Base-by-base conservation (phyloP, 2,329 filamentous ascomycete genomes). In the Bipolaris sorokiniana region DNA sequence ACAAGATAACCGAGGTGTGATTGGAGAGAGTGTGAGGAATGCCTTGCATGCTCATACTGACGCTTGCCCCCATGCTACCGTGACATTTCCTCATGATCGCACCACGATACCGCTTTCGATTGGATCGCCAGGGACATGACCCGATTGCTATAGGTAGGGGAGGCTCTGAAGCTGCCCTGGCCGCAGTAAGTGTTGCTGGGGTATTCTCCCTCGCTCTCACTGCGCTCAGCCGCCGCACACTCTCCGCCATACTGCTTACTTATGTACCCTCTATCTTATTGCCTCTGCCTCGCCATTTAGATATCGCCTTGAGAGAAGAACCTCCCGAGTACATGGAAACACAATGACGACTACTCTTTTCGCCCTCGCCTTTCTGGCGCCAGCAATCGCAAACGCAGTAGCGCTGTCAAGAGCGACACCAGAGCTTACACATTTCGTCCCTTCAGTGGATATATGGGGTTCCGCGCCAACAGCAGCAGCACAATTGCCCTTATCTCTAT, bases 301-400 rank as follows among this genome's bases (percentile, higher is more conserved):
- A 11, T 11, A 13, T 31, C 3, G 10, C 10, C 10, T 31, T 31
- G 28, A 31, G 10, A 31, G 10, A 38, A 38, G n/a, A 5, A 4
- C 2, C n/a, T 4, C 7, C 7, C 37, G 46, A 45, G 50, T 51
- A 54, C 52, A 69, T 66, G 64, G 60, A 67, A 59, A 36, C 55
- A 51, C 46, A 26, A 71, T 68, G 69, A 68, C 66, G 66, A 59
- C 64, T 52, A 54, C 45, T 38, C 58, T 64, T 58, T 56, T 63
- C 31, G 53, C 67, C 33, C 69, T 62, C 58, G 70, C 68, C 49
- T 58, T 74, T 37, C 54, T 76, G 54, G 71, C 67, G 36, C 69
- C 70, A 26, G 62, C 65, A 18, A 50, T 66, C 15, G 65, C 54
- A 40, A 58, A 56, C 13, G 69, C 70, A 34, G 64, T 65, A 52